A percentile compares a stretch with the other conserved stretches of the same genome.
These are phyloP conservation scores for Panaeolus papilionaceus DNA, from an alignment of 768 basidiomycete genomes.

Conservation along the genomic window DNA sequence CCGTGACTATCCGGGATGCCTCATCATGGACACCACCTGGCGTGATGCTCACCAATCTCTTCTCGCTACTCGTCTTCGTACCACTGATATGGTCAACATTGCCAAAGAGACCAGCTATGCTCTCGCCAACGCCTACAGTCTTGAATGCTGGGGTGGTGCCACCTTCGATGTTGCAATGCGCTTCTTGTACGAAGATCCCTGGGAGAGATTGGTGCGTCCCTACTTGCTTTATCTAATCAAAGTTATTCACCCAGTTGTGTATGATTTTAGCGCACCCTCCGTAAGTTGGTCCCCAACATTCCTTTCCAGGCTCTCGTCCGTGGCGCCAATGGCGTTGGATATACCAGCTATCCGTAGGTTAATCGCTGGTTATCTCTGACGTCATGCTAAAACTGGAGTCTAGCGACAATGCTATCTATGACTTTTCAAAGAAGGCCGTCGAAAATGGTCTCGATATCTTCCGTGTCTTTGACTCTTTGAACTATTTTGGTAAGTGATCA, in stretches of 20 bases:
- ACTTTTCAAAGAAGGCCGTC: conserved; percentile 99
- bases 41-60: conserved; percentile 99
- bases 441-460: conserved; percentile 99
- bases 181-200: conserved; percentile 99
- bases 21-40: conserved; percentile 99
- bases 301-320: conserved; percentile 98
- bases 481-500: conserved; percentile 85
- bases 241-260: not conserved
- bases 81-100: conserved; percentile 97
- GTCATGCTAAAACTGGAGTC: conserved; percentile 22
- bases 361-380: not conserved
- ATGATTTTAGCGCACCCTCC: conserved; percentile 74
- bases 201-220: conserved; percentile 87
- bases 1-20: conserved; percentile 90
- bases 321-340: conserved; percentile 98
- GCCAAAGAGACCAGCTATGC: conserved; percentile 98
- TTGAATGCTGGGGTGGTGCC: conserved; percentile 99
- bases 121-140: conserved; percentile 91
- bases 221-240: not conserved
- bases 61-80: conserved; percentile 94
- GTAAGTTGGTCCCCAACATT: conserved; percentile 97
- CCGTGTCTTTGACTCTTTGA: conserved; percentile 98
- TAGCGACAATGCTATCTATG: conserved; percentile 98
- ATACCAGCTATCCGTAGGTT: conserved; percentile 95
- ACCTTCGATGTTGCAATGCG: conserved; percentile 99